Evolutionary conservation across 495 filamentous ascomycete species (phyloP).

Genomic region (Chaetomidium leptoderma): DNA sequence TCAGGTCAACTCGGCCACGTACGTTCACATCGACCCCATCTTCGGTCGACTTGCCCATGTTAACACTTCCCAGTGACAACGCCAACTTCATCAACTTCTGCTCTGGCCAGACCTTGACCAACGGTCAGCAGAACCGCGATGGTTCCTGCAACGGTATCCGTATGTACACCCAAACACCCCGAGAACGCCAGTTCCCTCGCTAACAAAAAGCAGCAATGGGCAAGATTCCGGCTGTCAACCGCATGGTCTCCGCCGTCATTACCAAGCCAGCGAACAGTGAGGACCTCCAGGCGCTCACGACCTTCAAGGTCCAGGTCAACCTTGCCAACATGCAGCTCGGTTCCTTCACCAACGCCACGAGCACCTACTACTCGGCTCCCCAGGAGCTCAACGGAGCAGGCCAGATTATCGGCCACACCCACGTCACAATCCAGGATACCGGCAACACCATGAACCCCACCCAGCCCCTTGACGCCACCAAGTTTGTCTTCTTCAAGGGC

Average conservation of each 20-base stretch:
- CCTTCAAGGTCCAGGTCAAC: conserved; percentile 58
- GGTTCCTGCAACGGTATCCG: conserved; percentile 72
- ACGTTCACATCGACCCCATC: conserved; percentile 20
- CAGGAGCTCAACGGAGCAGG: conserved; percentile 54
- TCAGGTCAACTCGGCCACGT: conserved; percentile 55
- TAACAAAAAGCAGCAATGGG: conserved; percentile 56
- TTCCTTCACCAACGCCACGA: conserved; percentile 60
- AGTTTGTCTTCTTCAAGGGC: conserved; percentile 72
- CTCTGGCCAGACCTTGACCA: conserved; percentile 61
- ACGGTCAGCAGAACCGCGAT: conserved; percentile 57
- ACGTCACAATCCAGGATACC: conserved; percentile 64
- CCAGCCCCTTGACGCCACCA: conserved; percentile 50
- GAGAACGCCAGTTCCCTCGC: not conserved
- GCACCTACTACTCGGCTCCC: conserved; percentile 67
- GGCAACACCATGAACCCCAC: conserved; percentile 48
- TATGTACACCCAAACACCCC: conserved; percentile 42
- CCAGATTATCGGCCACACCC: conserved; percentile 63
- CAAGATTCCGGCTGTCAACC: conserved; percentile 57
- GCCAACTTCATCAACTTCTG: conserved; percentile 71
- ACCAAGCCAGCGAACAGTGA: conserved; percentile 48
- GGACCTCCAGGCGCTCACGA: conserved; percentile 43
- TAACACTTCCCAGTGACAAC: conserved; percentile 34
- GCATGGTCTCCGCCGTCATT: conserved; percentile 67
- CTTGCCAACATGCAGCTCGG: conserved; percentile 58
- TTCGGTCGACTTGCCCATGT: not conserved